Conservation (phyloP, 768 basidiomycete species). For the Russula compacta region DNA sequence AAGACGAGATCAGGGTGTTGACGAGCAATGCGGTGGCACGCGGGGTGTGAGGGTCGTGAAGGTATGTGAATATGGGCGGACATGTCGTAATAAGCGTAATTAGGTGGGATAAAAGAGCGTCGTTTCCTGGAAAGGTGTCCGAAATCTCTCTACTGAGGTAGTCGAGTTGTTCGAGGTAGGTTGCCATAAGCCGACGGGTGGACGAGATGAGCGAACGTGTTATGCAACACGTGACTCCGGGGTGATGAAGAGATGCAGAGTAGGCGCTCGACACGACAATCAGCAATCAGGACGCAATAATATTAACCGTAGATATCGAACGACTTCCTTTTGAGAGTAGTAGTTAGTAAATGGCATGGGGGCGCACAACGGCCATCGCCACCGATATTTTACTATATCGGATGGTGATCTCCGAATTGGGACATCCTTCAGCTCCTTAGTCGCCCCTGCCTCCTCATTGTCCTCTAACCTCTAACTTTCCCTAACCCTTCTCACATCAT, state of each 20-base stretch:
- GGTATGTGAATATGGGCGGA: conserved; percentile 59
- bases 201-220: no score
- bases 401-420: conserved; percentile 12
- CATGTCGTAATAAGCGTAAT: conserved; percentile 27
- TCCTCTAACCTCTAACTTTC: conserved; percentile 1
- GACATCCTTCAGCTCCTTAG: neutral
- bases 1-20: conserved; percentile 28
- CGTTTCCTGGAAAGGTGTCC: conserved; percentile 22
- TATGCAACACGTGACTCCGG: neutral
- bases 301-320: neutral
- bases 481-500: conserved; percentile 6
- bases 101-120: conserved; percentile 20
- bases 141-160: conserved; percentile 12
- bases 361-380: conserved; percentile 1
- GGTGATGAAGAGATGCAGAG: neutral
- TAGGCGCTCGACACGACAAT: neutral
- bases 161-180: conserved; percentile 15
- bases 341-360: neutral
- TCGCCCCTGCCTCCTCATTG: neutral
- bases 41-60: conserved; percentile 48
- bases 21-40: conserved; percentile 40
- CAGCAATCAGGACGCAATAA: neutral
- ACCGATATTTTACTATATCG: conserved; percentile 17
- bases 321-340: neutral
- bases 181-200: conserved; percentile 2